phyloP scores from a whole-genome alignment of 106 monocot species.

The Dioscorea zingiberensis region DNA sequence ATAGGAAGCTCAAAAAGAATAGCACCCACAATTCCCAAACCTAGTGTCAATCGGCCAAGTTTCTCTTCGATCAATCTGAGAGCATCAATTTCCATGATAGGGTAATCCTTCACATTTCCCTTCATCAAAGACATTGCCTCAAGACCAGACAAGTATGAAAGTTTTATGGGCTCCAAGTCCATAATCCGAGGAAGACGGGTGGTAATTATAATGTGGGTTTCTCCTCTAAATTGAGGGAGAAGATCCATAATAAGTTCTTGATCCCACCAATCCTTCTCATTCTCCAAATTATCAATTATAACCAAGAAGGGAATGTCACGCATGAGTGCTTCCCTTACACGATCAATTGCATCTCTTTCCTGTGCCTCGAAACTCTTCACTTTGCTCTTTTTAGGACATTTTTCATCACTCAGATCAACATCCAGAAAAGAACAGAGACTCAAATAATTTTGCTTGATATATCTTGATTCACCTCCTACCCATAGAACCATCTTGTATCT shows the following conservation, averaged over 20 bases:
- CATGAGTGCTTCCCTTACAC: constrained; percentile 68
- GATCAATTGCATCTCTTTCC: constrained; percentile 74
- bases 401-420: constrained; percentile 54
- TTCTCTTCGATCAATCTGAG: constrained; percentile 78
- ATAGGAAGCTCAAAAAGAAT: constrained; percentile 83
- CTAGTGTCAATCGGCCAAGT: constrained; percentile 71
- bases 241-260: constrained; percentile 62
- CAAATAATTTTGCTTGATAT: constrained; percentile 81
- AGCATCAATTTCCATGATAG: constrained; percentile 65
- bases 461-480: constrained; percentile 77
- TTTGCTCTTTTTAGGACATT: constrained; percentile 43
- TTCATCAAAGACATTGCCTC: constrained; percentile 91
- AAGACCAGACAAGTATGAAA: constrained; percentile 73
- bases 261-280: constrained; percentile 95
- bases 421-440: constrained; percentile 60
- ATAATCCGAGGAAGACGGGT: constrained; percentile 74
- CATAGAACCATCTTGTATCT: constrained; percentile 92
- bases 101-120: constrained; percentile 60
- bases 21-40: constrained; percentile 68
- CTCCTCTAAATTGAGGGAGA: constrained; percentile 75
- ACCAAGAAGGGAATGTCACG: constrained; percentile 77
- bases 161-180: constrained; percentile 83
- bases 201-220: constrained; percentile 84
- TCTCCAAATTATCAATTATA: constrained; percentile 85
- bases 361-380: constrained; percentile 75